Conservation (phyloP, 1,284 basidiomycete genomes). For the Rhodotorula sp. region DNA sequence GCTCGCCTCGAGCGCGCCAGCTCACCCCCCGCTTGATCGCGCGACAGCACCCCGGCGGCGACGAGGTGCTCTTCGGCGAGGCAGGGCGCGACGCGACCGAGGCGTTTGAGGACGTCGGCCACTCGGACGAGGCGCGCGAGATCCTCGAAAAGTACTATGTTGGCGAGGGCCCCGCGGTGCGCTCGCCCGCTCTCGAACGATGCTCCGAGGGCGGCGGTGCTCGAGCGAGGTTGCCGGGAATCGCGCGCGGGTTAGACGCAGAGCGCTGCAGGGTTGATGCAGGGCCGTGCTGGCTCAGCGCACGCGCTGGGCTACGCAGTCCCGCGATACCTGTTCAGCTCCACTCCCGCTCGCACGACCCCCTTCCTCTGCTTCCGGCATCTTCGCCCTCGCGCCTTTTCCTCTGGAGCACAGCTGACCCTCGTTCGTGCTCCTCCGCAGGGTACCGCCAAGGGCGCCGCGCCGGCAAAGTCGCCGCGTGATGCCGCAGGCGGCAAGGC, state of each 20-base stretch:
- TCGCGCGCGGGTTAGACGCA: too few relatives aligned
- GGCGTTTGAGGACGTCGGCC: conserved; percentile 98
- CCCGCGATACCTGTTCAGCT: too few relatives aligned
- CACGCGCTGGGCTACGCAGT: too few relatives aligned
- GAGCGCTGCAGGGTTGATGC: not conserved
- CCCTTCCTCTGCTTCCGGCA: too few relatives aligned
- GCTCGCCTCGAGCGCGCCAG: not conserved
- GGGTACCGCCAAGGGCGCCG: conserved; percentile 14
- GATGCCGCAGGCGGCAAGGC: conserved; percentile 4
- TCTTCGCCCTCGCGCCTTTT: not conserved
- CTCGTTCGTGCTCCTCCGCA: not conserved
- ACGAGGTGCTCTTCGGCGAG: conserved; percentile 94
- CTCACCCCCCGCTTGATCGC: not conserved
- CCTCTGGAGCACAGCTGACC: not conserved
- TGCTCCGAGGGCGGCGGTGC: not conserved
- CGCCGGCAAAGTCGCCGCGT: conserved; percentile 12
- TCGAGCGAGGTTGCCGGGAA: not conserved
- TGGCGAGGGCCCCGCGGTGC: conserved; percentile 60
- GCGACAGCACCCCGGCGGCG: conserved; percentile 87
- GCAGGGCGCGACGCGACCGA: conserved; percentile 95
- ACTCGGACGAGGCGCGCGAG: conserved; percentile 96
- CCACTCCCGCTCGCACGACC: not conserved
- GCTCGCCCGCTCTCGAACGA: conserved; percentile 30
- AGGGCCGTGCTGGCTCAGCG: too few relatives aligned
- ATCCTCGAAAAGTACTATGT: conserved; percentile 64